Base-by-base conservation (phyloP, 192 early-diverging fungal species). In the Mortierella alpina region DNA sequence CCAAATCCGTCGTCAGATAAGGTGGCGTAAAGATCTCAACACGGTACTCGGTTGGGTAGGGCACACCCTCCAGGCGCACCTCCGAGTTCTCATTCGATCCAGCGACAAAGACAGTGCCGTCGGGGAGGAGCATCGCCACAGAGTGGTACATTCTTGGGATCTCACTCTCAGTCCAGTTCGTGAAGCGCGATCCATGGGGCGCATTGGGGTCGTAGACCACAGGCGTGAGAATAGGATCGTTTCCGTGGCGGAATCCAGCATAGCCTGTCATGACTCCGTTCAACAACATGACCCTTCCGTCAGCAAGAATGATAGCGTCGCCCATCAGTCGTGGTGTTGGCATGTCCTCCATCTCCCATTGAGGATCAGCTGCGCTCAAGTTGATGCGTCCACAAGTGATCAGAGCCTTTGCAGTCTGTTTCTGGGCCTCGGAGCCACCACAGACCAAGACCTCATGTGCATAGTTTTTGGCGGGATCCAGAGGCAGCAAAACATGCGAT, bases 81-180 rank as follows among this genome's bases (percentile, higher is more conserved):
- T 72, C 70, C 11, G 65, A 68, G 67, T 79, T 83, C 42, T 78
- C 70, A 49, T 82, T 85, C 31, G 74, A 73, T 20, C 84, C 84
- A n/a, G 81, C 54, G 42, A 82, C 72, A 66, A 83, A 77, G 51
- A 85, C 70, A 59, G 68, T 67, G 46, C 63, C 83, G 45, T 81
- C 82, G 9, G 88, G 86, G 5, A 87, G 31, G 2, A 82, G 63
- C 61, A 82, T 68, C 7, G 87, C 82, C 8, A 84, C 83, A n/a
- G 89, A 91, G 66, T 92, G 91, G 76, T 92, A 92, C 83, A 92
- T 86, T 31, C 91, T 69, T 6, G 88, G 63, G 58, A 92, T 90
- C 58, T 87, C 75, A 7, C 88, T 86, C 12, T 77, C 48, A 6
- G 47, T 62, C 65, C 77, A 75, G 8, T 72, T 60, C 0, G 72